A percentile compares a stretch with the other conserved stretches of the same genome.
Evolutionary conservation across 306 rosid species (phyloP).

Genomic region (Begonia peltatifolia): DNA sequence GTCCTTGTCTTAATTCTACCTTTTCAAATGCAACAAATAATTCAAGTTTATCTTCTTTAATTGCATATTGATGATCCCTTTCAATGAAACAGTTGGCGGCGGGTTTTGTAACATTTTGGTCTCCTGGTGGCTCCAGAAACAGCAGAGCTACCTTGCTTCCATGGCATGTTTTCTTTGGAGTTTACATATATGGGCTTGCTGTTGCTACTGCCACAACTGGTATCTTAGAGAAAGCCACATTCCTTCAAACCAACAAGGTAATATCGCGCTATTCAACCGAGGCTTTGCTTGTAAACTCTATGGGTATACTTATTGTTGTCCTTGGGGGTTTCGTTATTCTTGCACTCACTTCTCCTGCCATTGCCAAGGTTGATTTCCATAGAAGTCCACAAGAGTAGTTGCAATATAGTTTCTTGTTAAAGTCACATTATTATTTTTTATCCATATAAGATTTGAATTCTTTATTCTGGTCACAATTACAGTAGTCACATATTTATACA

Average conservation of each 20-base stretch:
- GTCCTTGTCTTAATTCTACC: conserved; percentile 16
- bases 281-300: conserved; percentile 51
- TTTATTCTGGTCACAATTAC: no score
- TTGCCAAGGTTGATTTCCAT: background rate
- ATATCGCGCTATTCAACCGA: conserved; percentile 33
- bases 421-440: no score
- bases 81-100: conserved; percentile 44
- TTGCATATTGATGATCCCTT: no score
- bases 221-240: conserved; percentile 62
- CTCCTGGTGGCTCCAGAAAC: conserved; percentile 77
- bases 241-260: conserved; percentile 53
- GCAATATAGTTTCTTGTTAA: no score
- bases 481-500: no score
- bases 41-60: no score
- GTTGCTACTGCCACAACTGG: conserved; percentile 90
- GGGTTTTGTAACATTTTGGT: conserved; percentile 84
- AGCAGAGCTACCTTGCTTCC: conserved; percentile 57
- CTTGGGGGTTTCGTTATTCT: conserved; percentile 78
- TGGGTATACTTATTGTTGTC: conserved; percentile 51
- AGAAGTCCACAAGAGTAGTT: no score
- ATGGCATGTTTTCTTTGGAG: conserved; percentile 76
- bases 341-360: conserved; percentile 38
- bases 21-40: background rate
- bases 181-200: conserved; percentile 65
- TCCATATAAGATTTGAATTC: no score